These are phyloP conservation scores for Yarrowia phangngaensis DNA, from an alignment of 805 yeast species.

Conservation along the genomic window DNA sequence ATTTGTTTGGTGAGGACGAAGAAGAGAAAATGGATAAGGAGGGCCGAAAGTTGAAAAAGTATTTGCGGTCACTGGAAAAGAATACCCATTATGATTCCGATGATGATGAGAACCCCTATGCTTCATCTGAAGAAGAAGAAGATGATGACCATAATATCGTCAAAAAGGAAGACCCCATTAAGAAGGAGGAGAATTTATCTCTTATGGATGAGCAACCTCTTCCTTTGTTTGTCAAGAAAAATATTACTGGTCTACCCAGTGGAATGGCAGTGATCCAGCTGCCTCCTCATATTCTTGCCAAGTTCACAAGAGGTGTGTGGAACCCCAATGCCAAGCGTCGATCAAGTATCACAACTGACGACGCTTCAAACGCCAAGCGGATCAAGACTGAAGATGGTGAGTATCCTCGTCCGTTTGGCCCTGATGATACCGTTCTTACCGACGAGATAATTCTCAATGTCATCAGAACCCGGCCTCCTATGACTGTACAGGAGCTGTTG, in stretches of 20 bases:
- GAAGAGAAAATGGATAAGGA: slow-evolving; percentile 82
- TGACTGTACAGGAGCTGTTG: slow-evolving; percentile 61
- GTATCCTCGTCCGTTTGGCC: slow-evolving; percentile 43
- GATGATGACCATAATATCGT: slow-evolving; percentile 44
- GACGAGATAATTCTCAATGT: slow-evolving; percentile 67
- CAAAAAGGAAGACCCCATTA: slow-evolving; percentile 17
- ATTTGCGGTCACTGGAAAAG: slow-evolving; percentile 78
- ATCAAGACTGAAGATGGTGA: slow-evolving; percentile 33
- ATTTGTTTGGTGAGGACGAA: slow-evolving; percentile 47
- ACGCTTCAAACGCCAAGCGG: slow-evolving; percentile 38
- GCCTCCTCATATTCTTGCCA: slow-evolving; percentile 53
- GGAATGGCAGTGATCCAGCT: slow-evolving; percentile 65
- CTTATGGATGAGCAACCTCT: slow-evolving; percentile 42
- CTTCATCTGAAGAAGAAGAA: slow-evolving; percentile 53
- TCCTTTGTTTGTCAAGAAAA: slow-evolving; percentile 37
- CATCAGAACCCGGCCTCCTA: slow-evolving; percentile 43
- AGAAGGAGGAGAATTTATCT: slow-evolving; percentile 31
- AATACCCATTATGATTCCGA: slow-evolving; percentile 83
- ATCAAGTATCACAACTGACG: slow-evolving; percentile 32
- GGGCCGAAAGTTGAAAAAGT: slow-evolving; percentile 80
- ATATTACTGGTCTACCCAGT: slow-evolving; percentile 45
- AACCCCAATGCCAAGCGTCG: slow-evolving; percentile 54
- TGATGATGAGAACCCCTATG: slow-evolving; percentile 71
- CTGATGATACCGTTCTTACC: slow-evolving; percentile 49
- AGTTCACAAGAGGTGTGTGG: slow-evolving; percentile 83